Conservation (phyloP, 1,284 basidiomycete genomes). For the Naganishia liquefaciens region DNA sequence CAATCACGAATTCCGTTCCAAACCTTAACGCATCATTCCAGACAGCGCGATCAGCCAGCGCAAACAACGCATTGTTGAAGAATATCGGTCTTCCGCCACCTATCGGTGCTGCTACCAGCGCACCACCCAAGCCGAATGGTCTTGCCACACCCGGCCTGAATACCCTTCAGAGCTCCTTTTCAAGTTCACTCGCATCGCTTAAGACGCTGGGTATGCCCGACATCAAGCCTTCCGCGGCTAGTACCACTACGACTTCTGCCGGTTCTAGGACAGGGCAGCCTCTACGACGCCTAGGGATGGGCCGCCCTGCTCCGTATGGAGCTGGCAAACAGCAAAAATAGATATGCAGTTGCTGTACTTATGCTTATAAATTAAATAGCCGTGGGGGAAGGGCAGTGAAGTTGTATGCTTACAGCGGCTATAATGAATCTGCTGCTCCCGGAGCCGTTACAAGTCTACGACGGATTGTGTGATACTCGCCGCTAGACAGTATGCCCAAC, state of each 20-base stretch:
- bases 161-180: constrained; percentile 35
- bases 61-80: constrained; percentile 41
- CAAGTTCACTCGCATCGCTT: constrained; percentile 35
- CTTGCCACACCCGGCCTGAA: constrained; percentile 23
- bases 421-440: no score
- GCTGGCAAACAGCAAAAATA: constrained; percentile 35
- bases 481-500: no score
- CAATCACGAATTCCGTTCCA: constrained; percentile 28
- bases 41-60: constrained; percentile 39
- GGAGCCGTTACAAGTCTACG: no score
- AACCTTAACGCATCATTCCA: constrained; percentile 36
- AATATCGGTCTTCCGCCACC: constrained; percentile 40
- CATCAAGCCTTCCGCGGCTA: constrained; percentile 31
- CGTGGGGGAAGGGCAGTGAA: neutral
- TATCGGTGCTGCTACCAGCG: constrained; percentile 25
- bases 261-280: constrained; percentile 39
- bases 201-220: constrained; percentile 37
- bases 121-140: constrained; percentile 9
- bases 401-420: no score
- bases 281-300: constrained; percentile 51
- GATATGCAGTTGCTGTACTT: neutral
- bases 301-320: constrained; percentile 49
- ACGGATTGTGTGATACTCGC: no score
- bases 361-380: no score
- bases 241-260: constrained; percentile 21